Evolutionary conservation across 2,329 filamentous ascomycete genomes (phyloP).

Genomic region (Periconia digitata): DNA sequence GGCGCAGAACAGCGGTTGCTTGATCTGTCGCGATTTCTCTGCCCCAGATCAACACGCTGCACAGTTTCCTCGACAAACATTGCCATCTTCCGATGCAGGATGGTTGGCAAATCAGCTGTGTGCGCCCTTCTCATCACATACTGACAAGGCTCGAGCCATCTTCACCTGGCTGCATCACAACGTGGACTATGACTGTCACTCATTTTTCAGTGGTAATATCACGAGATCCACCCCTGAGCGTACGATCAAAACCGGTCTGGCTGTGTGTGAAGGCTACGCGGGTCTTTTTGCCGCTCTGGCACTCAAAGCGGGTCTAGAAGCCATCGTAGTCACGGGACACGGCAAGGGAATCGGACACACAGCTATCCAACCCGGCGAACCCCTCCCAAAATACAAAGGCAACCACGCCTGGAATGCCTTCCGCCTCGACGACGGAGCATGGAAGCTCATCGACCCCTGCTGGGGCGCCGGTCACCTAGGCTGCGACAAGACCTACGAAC

Average conservation of each 20-base stretch:
- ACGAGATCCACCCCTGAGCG: slow-evolving; percentile 68
- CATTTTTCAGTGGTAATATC: slow-evolving; percentile 75
- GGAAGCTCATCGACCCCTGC: slow-evolving; percentile 90
- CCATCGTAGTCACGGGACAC: slow-evolving; percentile 72
- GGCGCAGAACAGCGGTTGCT: slow-evolving; percentile 52
- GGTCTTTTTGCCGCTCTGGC: slow-evolving; percentile 79
- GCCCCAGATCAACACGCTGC: slow-evolving; percentile 76
- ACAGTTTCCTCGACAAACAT: slow-evolving; percentile 69
- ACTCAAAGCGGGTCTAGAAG: slow-evolving; percentile 75
- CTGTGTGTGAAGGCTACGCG: slow-evolving; percentile 92
- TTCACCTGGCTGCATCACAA: slow-evolving; percentile 98
- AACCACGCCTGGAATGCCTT: slow-evolving; percentile 94
- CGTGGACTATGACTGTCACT: slow-evolving; percentile 76
- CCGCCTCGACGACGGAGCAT: slow-evolving; percentile 78
- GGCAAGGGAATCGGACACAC: slow-evolving; percentile 83
- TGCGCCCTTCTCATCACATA: slow-evolving; percentile 73
- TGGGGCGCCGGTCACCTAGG: slow-evolving; percentile 82
- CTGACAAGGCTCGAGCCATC: slow-evolving; percentile 89
- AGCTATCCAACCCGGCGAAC: slow-evolving; percentile 63
- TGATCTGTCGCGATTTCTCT: slow-evolving; percentile 86
- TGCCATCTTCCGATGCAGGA: slow-evolving; percentile 69
- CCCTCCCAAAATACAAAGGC: slow-evolving; percentile 63
- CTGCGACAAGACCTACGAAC: slow-evolving; percentile 22
- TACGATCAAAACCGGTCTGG: slow-evolving; percentile 74
- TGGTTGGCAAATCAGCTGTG: slow-evolving; percentile 80